phyloP scores from a whole-genome alignment of 2,329 filamentous ascomycete species.

The Pseudovirgaria hyperparasitica region DNA sequence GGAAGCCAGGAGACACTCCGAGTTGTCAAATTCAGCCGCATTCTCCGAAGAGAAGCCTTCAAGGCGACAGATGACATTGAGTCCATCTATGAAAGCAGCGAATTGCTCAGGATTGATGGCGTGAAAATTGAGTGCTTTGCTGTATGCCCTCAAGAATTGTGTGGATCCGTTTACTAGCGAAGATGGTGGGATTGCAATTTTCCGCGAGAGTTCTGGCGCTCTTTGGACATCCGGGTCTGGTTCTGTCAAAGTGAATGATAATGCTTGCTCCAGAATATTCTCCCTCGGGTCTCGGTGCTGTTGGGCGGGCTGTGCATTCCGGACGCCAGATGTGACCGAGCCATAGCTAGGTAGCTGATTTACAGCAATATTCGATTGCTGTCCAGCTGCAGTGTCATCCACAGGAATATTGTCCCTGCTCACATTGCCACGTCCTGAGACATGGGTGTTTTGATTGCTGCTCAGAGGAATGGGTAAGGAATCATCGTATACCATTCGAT shows the following conservation, averaged over 20 bases:
- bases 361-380: too few relatives aligned
- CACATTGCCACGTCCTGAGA: neutral
- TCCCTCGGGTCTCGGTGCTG: too few relatives aligned
- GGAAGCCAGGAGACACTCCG: slow-evolving; percentile 9
- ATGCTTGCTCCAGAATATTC: slow-evolving; percentile 13
- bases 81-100: slow-evolving; percentile 18
- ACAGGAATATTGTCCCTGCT: too few relatives aligned
- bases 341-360: too few relatives aligned
- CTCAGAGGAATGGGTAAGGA: neutral
- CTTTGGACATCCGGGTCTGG: slow-evolving; percentile 13
- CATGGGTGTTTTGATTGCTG: neutral
- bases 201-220: slow-evolving; percentile 12
- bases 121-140: slow-evolving; percentile 15
- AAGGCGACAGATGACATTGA: slow-evolving; percentile 15
- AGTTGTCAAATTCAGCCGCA: neutral
- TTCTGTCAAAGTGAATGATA: slow-evolving; percentile 15
- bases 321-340: neutral
- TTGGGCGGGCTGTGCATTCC: too few relatives aligned
- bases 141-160: slow-evolving; percentile 17
- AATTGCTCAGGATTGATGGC: slow-evolving; percentile 18
- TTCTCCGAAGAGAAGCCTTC: slow-evolving; percentile 5
- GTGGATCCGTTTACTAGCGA: neutral
- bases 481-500: neutral
- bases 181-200: slow-evolving; percentile 13
- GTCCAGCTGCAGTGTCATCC: too few relatives aligned